Evolutionary conservation across 371 early-diverging fungal genomes (phyloP), one percentile per base, ranked within the genome.

Genomic region (Parasitella parasitica): DNA sequence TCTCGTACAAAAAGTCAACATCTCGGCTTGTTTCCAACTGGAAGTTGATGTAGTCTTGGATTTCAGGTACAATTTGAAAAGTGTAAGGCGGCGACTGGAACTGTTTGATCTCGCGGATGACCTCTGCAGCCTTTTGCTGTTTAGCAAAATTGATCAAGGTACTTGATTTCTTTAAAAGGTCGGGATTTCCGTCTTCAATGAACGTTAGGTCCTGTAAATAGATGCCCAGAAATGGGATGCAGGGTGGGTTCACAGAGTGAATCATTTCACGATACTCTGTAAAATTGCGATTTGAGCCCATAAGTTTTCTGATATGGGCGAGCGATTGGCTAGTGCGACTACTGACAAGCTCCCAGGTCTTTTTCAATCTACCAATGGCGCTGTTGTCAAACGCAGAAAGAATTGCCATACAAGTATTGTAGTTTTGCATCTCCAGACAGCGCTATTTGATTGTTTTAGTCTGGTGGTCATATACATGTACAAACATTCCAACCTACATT

Each of bases 171-270:
- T 75, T 69, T 36, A 95, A 65, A 59, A 82, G 77, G 69, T 95
- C 91, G 12, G 91, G 82, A 77, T 94, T 96, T 20, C 97, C 96
- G 48, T 95, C 95, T 61, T 95, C 93, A 50, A 96, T 91, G 71
- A 97, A 96, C 27, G 95, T 94, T 67, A 97, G 70, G 70, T 97
- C 98, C 51, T 92, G 93, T 36, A 96, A 77, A 68, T 92, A 93
- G 20, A 90, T 84, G 34, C 93, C 96, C 50, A 97, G 80, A 69
- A 95, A 96, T 0, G 97, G 97, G 9, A 97, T 89, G 61, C 94
- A 93, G 0, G 97, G 97, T 43, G 96, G 96, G 59, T 91, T 91
- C 63, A 88, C 87, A 3, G 88, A 85, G 64, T 92, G 91, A 39
- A 97, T 80, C 64, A 91, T 85, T 35, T 91, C 89, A 61, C 97